phyloP scores from a whole-genome alignment of 306 rosid genomes.

The Castanea crenata region DNA sequence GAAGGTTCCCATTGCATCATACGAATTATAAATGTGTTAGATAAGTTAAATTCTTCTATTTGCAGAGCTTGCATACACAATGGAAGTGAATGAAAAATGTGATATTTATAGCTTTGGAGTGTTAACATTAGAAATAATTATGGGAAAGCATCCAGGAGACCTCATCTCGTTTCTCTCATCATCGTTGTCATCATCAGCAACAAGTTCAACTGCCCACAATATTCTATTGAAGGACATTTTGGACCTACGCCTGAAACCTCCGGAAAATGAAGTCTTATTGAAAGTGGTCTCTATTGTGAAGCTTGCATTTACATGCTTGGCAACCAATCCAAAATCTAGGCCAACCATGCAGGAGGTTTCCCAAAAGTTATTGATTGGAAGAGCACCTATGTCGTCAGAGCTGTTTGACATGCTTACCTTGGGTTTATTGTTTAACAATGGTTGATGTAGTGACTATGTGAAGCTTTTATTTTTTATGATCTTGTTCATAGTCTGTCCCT shows the following conservation, averaged over 20 bases:
- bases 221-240: conserved; percentile 16
- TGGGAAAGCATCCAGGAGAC: conserved; percentile 24
- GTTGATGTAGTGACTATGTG: too few species aligned
- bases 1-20: too few species aligned
- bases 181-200: background rate
- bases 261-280: background rate
- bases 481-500: too few species aligned
- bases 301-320: conserved; percentile 22
- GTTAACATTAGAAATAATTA: conserved; percentile 12
- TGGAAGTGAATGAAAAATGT: conserved; percentile 9
- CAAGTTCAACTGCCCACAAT: background rate
- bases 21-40: too few species aligned
- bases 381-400: too few species aligned
- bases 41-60: background rate
- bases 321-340: conserved; percentile 13
- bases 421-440: too few species aligned
- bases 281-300: conserved; percentile 7
- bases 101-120: too few species aligned
- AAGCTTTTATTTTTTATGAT: too few species aligned
- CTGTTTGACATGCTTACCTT: too few species aligned
- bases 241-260: conserved; percentile 15
- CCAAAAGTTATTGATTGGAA: background rate
- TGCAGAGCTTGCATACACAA: conserved; percentile 21
- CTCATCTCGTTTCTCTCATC: conserved; percentile 12
- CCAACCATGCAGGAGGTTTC: conserved; percentile 19